Base-by-base conservation (phyloP, 1,284 basidiomycete genomes). In the Singerocomus rubriflavus region DNA sequence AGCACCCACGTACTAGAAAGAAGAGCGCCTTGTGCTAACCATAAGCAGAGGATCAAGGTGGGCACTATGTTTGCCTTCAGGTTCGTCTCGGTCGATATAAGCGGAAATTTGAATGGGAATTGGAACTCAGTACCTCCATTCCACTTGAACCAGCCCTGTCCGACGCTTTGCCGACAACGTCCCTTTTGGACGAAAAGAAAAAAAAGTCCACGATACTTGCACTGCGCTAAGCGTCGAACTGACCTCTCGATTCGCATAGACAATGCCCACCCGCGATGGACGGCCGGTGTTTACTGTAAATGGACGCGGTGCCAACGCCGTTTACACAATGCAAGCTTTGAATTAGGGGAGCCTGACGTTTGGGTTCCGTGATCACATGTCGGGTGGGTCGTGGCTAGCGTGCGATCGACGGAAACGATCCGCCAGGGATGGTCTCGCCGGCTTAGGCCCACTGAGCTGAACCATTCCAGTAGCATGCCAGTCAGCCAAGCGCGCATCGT, bases 351-450 rank as follows among this genome's bases (percentile, higher is more conserved):
- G 34, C n/a, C 11, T 40, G 29, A 53, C 41, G 39, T 32, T 52
- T 32, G 48, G 37, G 25, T 36, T 40, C 38, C 31, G 39, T 43
- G 34, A 57, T 38, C 43, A 35, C 39, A 51, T 31, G 42, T 43
- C 53, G 41, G 55, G 50, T 36, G 34, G 21, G 26, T 54, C n/a
- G n/a, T n/a, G 30, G 32, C 27, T 11, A 3, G 43, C 36, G 39
- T 41, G 30, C 42, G 12, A 45, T 26, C 30, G 50, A 36, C 33
- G n/a, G 27, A 33, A 45, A 35, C 43, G 42, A 57, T 53, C 34
- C 33, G 57, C 54, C 40, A 56, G 34, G 54, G 44, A 39, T 45
- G 34, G n/a, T 35, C 44, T 49, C 55, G 34, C 57, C 52, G 37
- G 27, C 51, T 38, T 42, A 54, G 54, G 21, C 39, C 54, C 53